Percentiles rank a stretch among this genome's conserved stretches.
Evolutionary conservation across 495 filamentous ascomycete genomes (phyloP).

Genomic region (Penicillium lividum): DNA sequence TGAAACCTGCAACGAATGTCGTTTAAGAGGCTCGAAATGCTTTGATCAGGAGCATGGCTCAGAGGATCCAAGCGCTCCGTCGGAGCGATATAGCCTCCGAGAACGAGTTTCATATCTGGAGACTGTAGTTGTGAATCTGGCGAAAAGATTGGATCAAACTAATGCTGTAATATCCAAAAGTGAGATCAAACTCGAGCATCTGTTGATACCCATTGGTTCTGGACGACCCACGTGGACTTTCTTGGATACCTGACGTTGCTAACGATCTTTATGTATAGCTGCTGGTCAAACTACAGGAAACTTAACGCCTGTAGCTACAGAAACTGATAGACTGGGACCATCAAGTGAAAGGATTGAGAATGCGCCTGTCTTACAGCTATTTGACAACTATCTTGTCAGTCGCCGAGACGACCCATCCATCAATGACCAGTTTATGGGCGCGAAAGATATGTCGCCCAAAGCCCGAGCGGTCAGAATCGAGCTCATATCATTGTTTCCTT

Average conservation of each 20-base stretch:
- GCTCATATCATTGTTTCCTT: conserved; percentile 39
- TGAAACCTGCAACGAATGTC: conserved; percentile 40
- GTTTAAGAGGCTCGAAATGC: conserved; percentile 33
- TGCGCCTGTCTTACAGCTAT: conserved; percentile 43
- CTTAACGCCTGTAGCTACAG: conserved; percentile 13
- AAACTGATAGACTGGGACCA: conserved; percentile 25
- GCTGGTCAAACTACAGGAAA: conserved; percentile 7
- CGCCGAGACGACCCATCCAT: conserved; percentile 29
- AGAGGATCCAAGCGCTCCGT: conserved; percentile 14
- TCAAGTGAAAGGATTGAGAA: conserved; percentile 35
- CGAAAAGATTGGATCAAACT: conserved; percentile 27
- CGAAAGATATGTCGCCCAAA: conserved; percentile 31
- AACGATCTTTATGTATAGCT: conserved; percentile 13
- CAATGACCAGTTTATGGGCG: conserved; percentile 29
- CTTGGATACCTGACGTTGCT: not conserved
- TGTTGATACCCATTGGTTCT: not conserved
- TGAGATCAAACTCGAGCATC: not conserved
- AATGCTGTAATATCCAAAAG: conserved; percentile 1
- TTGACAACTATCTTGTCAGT: conserved; percentile 42
- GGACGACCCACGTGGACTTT: not conserved
- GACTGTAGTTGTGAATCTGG: conserved; percentile 31
- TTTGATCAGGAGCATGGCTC: conserved; percentile 35
- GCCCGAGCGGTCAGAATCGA: conserved; percentile 26
- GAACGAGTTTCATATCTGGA: conserved; percentile 42
- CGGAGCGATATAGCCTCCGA: conserved; percentile 38